Conservation (phyloP, 768 basidiomycete species). For the Collybia nuda region DNA sequence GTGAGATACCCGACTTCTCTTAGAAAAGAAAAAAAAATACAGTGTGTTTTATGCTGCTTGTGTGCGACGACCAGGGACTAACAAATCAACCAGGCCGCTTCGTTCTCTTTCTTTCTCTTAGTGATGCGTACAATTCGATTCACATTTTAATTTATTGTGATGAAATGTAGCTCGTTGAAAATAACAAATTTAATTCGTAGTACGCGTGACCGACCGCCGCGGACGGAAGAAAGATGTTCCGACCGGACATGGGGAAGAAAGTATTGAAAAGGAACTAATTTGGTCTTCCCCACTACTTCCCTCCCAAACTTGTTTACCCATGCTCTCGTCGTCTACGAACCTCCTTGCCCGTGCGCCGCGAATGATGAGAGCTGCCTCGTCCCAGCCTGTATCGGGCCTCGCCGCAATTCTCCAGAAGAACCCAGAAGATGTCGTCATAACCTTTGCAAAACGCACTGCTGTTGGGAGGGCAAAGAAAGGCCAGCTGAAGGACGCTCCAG, state of each 20-base stretch:
- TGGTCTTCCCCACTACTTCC: background rate
- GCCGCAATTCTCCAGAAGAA: constrained; percentile 63
- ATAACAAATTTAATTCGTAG: too few relatives aligned
- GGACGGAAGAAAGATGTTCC: constrained; percentile 2
- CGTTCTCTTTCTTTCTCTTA: background rate
- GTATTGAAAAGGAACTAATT: too few relatives aligned
- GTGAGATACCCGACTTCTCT: constrained; percentile 38
- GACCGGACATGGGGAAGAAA: background rate
- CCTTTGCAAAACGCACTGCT: constrained; percentile 89
- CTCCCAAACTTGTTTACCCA: background rate
- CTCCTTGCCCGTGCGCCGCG: constrained; percentile 16
- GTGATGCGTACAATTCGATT: background rate
- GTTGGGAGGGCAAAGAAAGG: constrained; percentile 88
- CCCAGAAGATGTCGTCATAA: constrained; percentile 86
- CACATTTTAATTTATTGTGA: background rate
- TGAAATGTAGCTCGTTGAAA: background rate
- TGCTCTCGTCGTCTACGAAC: constrained; percentile 5
- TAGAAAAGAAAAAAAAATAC: constrained; percentile 13
- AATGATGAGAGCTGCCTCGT: constrained; percentile 37
- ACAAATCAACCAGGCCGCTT: too few relatives aligned
- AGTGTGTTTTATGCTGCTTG: background rate
- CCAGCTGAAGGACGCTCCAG: constrained; percentile 83
- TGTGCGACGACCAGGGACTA: too few relatives aligned
- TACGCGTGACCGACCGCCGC: background rate
- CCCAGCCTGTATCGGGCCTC: constrained; percentile 42